Evolutionary conservation across 768 basidiomycete genomes (phyloP).

Genomic region (Mycena rosella): DNA sequence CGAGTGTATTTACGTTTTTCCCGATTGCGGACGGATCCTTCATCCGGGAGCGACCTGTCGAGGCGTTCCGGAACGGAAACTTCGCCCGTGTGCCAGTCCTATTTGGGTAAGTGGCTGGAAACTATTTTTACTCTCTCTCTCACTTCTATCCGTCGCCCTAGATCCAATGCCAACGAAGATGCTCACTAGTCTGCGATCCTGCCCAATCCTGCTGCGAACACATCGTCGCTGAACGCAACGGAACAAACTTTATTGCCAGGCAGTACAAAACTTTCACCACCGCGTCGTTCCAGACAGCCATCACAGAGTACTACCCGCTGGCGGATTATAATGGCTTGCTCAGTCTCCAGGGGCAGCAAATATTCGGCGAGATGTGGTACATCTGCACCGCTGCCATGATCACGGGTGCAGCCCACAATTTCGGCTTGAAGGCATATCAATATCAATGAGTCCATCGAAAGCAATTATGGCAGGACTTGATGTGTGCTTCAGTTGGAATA

Average conservation of each 20-base stretch:
- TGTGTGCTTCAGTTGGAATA: too few relatives aligned
- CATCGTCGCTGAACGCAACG: slow-evolving; percentile 52
- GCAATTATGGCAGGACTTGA: not conserved
- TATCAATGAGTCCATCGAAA: slow-evolving; percentile 48
- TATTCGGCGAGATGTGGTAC: slow-evolving; percentile 60
- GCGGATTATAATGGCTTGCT: slow-evolving; percentile 48
- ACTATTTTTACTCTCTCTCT: too few relatives aligned
- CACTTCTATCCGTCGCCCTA: too few relatives aligned
- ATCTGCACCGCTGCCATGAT: slow-evolving; percentile 57
- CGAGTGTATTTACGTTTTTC: slow-evolving; percentile 53
- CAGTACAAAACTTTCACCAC: slow-evolving; percentile 51
- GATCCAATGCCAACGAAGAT: slow-evolving; percentile 59
- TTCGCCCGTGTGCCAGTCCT: slow-evolving; percentile 56
- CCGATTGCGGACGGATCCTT: slow-evolving; percentile 53
- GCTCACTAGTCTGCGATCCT: slow-evolving; percentile 54
- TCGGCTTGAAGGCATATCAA: slow-evolving; percentile 48
- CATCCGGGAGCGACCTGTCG: slow-evolving; percentile 50
- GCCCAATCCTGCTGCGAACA: slow-evolving; percentile 52
- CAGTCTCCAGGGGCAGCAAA: slow-evolving; percentile 56
- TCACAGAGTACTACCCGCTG: slow-evolving; percentile 49
- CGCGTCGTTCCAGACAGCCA: slow-evolving; percentile 45
- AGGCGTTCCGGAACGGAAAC: slow-evolving; percentile 52
- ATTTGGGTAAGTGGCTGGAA: slow-evolving; percentile 42
- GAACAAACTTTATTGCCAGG: slow-evolving; percentile 55
- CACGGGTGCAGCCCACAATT: too few relatives aligned